Evolutionary conservation across 805 yeast genomes (phyloP), one percentile per base, ranked within the genome.

Genomic region (Wickerhamomyces chambardii): DNA sequence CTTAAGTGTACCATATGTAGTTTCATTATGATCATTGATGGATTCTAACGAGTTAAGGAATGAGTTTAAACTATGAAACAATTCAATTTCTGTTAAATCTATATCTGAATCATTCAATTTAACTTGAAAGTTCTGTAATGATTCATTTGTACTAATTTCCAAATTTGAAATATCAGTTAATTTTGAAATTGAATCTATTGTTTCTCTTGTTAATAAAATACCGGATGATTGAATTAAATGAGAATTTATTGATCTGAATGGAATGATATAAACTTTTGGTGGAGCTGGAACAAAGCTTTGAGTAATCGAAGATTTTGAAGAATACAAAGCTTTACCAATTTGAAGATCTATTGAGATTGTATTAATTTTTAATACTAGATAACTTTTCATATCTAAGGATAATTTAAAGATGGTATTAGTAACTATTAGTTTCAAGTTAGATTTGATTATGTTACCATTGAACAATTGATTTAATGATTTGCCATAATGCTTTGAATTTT

Each of bases 21-120:
- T 14, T 27, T 27, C 7, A 27, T 6, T 14, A 14, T 14, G 6
- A 27, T 27, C 29, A 14, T n/a, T 15, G 15, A 28, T 6, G n/a
- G 29, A 28, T 9, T 15, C 8, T 6, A 16, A 28, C 7, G 6
- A 28, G n/a, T 15, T 8, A 15, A 14, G 15, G 12, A 16, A 16
- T 28, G 5, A 7, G 9, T 7, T 4, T 15, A 31, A 4, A 15
- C 24, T 22, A 5, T 16, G 3, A 16, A 24, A 22, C 11, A 24
- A 31, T 22, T 9, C 15, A 14, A 31, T 15, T 15, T 31, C 28
- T 8, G 19, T 15, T 6, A 31, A 12, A 31, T 31, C 33, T 12
- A 31, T 16, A 31, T 31, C 33, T 22, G n/a, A 31, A 14, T 31
- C 33, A 22, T 22, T 24, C 14, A 31, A 15, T 22, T 31, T 19